phyloP scores from a whole-genome alignment of 2,329 filamentous ascomycete species.

The Leptographium wingfieldii region DNA sequence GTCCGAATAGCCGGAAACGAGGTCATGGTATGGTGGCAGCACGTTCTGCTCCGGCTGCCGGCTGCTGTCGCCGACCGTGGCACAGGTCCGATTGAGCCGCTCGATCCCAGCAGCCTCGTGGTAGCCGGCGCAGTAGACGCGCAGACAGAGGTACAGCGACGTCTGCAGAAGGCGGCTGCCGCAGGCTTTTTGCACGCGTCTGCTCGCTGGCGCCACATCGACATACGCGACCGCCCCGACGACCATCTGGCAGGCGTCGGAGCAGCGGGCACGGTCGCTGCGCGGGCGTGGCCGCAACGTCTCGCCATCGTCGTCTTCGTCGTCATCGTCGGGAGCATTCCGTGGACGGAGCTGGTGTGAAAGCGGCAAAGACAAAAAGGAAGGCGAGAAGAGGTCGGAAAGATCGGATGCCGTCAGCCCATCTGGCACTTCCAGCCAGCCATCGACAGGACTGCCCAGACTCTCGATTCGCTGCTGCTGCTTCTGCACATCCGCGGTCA shows the following conservation, averaged over 20 bases:
- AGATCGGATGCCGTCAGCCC: not conserved
- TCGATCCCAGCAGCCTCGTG: conserved; percentile 12
- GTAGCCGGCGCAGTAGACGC: conserved; percentile 20
- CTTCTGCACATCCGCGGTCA: not conserved
- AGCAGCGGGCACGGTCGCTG: not conserved
- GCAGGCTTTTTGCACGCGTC: conserved; percentile 4
- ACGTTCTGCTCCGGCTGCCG: not conserved
- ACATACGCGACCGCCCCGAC: not conserved
- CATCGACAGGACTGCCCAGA: not conserved
- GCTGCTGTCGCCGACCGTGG: conserved; percentile 7
- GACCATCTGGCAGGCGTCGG: conserved; percentile 5
- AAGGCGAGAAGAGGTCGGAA: not conserved
- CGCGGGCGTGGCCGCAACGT: not conserved
- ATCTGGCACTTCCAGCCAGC: not conserved
- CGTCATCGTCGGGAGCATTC: not conserved
- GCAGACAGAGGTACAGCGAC: conserved; percentile 24
- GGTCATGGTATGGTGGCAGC: conserved; percentile 21
- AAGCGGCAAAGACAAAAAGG: not conserved
- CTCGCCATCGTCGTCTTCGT: not conserved
- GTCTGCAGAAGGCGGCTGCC: conserved; percentile 5
- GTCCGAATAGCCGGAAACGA: conserved; percentile 22
- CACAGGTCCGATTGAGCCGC: conserved; percentile 24
- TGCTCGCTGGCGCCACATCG: not conserved
- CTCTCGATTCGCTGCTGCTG: not conserved
- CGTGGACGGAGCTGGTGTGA: no score